Percentiles rank a stretch among this genome's conserved stretches.
phyloP scores from a whole-genome alignment of 805 yeast genomes.

The Metschnikowia picachoensis region DNA sequence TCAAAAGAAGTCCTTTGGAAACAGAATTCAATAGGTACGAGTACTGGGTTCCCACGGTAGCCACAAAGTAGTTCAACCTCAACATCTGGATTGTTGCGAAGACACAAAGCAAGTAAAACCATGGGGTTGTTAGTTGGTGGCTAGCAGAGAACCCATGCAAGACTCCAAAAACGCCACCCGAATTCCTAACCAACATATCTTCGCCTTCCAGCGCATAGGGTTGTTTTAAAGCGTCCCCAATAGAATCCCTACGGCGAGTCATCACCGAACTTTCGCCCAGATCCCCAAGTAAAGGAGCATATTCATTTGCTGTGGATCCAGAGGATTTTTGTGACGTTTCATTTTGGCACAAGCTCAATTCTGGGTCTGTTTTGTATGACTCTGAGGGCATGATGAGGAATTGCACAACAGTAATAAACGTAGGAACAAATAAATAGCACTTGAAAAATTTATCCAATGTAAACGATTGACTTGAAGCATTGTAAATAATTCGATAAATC shows the following conservation, averaged over 20 bases:
- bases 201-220: constrained; percentile 52
- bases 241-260: constrained; percentile 43
- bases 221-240: constrained; percentile 54
- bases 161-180: constrained; percentile 50
- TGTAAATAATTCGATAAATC: constrained; percentile 42
- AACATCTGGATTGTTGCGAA: constrained; percentile 57
- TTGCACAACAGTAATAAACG: constrained; percentile 46
- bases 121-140: constrained; percentile 47
- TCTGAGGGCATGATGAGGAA: constrained; percentile 46
- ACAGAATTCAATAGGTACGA: constrained; percentile 41
- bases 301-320: constrained; percentile 13
- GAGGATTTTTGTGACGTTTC: constrained; percentile 16
- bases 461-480: constrained; percentile 30
- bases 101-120: constrained; percentile 48
- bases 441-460: constrained; percentile 43
- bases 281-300: constrained; percentile 23
- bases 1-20: constrained; percentile 36
- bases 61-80: constrained; percentile 55
- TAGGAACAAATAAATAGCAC: constrained; percentile 46
- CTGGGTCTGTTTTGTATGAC: constrained; percentile 42
- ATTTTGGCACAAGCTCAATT: constrained; percentile 21
- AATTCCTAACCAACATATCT: constrained; percentile 28
- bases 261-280: constrained; percentile 1
- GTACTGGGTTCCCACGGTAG: constrained; percentile 55
- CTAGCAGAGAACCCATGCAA: constrained; percentile 50